These are phyloP conservation scores for Cadophora malorum DNA, from an alignment of 2,329 filamentous ascomycete species.

Conservation along the genomic window DNA sequence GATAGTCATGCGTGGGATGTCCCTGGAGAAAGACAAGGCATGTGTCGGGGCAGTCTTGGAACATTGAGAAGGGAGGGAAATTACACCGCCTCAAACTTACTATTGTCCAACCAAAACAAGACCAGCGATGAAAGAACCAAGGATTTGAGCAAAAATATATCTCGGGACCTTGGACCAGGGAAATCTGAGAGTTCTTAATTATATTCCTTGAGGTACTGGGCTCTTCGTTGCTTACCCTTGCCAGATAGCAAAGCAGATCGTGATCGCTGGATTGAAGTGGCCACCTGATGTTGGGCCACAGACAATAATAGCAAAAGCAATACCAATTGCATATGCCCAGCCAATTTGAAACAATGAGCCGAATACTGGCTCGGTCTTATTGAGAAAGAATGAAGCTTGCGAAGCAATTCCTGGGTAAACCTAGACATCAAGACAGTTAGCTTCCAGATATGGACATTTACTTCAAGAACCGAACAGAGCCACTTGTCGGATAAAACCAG, in stretches of 20 bases:
- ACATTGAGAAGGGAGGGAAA: not conserved
- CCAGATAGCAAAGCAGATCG: constrained; percentile 55
- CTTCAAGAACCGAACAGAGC: not conserved
- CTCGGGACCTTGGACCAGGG: constrained; percentile 63
- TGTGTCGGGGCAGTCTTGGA: not conserved
- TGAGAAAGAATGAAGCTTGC: constrained; percentile 56
- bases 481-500: not conserved
- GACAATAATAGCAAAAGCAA: constrained; percentile 64
- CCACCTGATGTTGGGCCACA: constrained; percentile 60
- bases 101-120: constrained; percentile 63
- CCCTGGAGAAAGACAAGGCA: not conserved
- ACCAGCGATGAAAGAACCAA: constrained; percentile 62
- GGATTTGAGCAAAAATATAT: constrained; percentile 62
- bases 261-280: constrained; percentile 61
- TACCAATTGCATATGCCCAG: constrained; percentile 61
- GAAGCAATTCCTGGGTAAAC: constrained; percentile 58
- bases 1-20: not conserved
- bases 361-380: constrained; percentile 51
- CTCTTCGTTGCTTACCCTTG: constrained; percentile 50
- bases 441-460: not conserved
- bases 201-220: not conserved
- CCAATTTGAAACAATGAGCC: constrained; percentile 63
- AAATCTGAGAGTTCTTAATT: constrained; percentile 46
- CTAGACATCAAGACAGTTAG: constrained; percentile 26
- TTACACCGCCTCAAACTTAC: not conserved